Conservation (phyloP, 2,329 filamentous ascomycete genomes). For the Diaporthe sp. region DNA sequence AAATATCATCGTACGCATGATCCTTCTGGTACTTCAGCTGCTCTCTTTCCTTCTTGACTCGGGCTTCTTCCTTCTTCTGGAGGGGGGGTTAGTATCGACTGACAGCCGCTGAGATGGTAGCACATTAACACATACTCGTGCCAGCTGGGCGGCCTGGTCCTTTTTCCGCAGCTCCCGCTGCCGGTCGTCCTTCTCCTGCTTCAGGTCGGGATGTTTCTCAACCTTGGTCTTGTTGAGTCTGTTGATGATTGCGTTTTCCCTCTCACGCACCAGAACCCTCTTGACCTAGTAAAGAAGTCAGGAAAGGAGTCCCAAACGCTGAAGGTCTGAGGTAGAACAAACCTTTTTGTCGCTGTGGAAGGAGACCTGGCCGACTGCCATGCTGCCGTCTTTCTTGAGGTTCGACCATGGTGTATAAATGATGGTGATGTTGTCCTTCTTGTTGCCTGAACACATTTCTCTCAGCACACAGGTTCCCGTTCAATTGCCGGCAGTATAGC, state of each 20-base stretch:
- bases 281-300: slow-evolving; percentile 70
- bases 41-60: slow-evolving; percentile 82
- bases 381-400: slow-evolving; percentile 93
- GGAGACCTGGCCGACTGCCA: slow-evolving; percentile 94
- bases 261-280: slow-evolving; percentile 81
- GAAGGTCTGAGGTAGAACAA: neutral
- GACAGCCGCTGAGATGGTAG: neutral
- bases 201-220: slow-evolving; percentile 88
- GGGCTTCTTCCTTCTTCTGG: slow-evolving; percentile 82
- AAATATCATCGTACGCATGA: slow-evolving; percentile 96
- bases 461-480: neutral
- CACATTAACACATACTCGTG: slow-evolving; percentile 65
- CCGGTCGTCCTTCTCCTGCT: slow-evolving; percentile 84
- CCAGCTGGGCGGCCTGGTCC: slow-evolving; percentile 74
- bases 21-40: slow-evolving; percentile 95
- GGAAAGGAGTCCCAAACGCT: neutral
- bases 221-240: slow-evolving; percentile 97
- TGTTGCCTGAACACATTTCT: slow-evolving; percentile 77
- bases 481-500: slow-evolving; percentile 33
- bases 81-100: slow-evolving; percentile 14
- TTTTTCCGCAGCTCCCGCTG: slow-evolving; percentile 78
- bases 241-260: slow-evolving; percentile 94
- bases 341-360: slow-evolving; percentile 89
- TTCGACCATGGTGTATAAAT: slow-evolving; percentile 99
- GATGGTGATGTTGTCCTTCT: slow-evolving; percentile 96